Conservation (phyloP, 495 filamentous ascomycete species). For the Penicillium pulvis region DNA sequence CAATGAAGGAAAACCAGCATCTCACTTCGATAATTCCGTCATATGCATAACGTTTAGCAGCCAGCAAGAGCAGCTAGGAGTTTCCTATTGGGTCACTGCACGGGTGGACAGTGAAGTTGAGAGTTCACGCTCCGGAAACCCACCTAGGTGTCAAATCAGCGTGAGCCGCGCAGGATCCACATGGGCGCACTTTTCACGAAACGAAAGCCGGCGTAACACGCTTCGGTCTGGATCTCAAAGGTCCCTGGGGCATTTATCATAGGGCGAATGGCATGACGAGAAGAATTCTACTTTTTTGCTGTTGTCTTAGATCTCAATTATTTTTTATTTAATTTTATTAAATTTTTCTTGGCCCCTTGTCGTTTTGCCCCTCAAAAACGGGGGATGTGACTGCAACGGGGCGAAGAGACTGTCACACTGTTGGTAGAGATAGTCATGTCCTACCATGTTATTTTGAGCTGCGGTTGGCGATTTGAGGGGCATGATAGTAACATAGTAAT, state of each 20-base stretch:
- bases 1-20: neutral
- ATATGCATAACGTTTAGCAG: neutral
- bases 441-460: neutral
- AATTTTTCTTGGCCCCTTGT: neutral
- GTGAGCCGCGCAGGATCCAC: constrained; percentile 24
- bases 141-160: constrained; percentile 25
- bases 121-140: constrained; percentile 15
- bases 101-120: constrained; percentile 10
- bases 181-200: constrained; percentile 25
- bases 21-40: neutral
- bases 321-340: neutral
- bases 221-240: constrained; percentile 14
- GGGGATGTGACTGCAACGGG: constrained; percentile 22
- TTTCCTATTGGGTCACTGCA: constrained; percentile 14
- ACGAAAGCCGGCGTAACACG: constrained; percentile 22
- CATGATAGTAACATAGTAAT: neutral
- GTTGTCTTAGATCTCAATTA: neutral
- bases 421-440: neutral
- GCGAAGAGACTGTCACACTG: constrained; percentile 15
- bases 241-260: constrained; percentile 4
- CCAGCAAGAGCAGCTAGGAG: neutral
- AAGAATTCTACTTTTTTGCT: neutral
- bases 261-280: constrained; percentile 9
- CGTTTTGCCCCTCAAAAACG: constrained; percentile 9
- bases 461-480: constrained; percentile 4